Percentiles rank a stretch among this genome's conserved stretches.
phyloP scores from a whole-genome alignment of 2,329 filamentous ascomycete species.

The Beauveria scarabaeidicola region DNA sequence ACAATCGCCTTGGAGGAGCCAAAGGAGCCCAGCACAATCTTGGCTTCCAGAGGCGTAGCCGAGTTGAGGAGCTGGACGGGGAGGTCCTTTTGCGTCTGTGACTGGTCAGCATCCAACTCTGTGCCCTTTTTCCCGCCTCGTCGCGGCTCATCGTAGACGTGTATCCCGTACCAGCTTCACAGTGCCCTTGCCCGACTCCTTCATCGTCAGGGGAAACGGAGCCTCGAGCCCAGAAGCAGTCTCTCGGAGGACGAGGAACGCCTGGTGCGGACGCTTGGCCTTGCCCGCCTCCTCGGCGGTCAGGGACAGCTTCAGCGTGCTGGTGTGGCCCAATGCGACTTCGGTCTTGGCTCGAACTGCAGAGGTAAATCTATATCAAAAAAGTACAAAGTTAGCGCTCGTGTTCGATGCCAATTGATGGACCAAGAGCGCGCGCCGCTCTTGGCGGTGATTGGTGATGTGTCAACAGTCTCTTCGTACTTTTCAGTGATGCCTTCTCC shows the following conservation, averaged over 20 bases:
- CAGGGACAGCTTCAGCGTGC: slow-evolving; percentile 73
- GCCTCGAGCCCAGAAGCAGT: slow-evolving; percentile 69
- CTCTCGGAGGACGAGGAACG: slow-evolving; percentile 79
- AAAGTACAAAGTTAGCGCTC: slow-evolving; percentile 17
- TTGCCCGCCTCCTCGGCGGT: slow-evolving; percentile 73
- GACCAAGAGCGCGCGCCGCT: not conserved
- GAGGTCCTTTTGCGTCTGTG: slow-evolving; percentile 78
- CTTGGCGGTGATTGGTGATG: not conserved
- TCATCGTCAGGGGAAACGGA: slow-evolving; percentile 74
- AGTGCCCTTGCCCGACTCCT: slow-evolving; percentile 79
- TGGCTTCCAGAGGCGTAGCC: slow-evolving; percentile 63
- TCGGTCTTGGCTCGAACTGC: slow-evolving; percentile 53
- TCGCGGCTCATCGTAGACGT: not conserved
- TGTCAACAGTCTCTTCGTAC: slow-evolving; percentile 29
- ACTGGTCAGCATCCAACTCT: slow-evolving; percentile 14
- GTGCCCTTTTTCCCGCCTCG: not conserved
- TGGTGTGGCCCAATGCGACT: slow-evolving; percentile 56
- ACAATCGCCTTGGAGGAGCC: slow-evolving; percentile 62
- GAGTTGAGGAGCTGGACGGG: slow-evolving; percentile 71
- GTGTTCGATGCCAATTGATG: not conserved
- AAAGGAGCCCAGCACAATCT: slow-evolving; percentile 78
- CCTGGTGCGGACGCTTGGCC: slow-evolving; percentile 83
- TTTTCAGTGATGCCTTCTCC: slow-evolving; percentile 55
- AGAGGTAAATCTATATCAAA: slow-evolving; percentile 43
- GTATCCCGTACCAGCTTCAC: slow-evolving; percentile 64